Percentiles rank a stretch among this genome's conserved stretches.
Evolutionary conservation across 257 asterid species (phyloP).

Genomic region (Solanum ossicruentum): DNA sequence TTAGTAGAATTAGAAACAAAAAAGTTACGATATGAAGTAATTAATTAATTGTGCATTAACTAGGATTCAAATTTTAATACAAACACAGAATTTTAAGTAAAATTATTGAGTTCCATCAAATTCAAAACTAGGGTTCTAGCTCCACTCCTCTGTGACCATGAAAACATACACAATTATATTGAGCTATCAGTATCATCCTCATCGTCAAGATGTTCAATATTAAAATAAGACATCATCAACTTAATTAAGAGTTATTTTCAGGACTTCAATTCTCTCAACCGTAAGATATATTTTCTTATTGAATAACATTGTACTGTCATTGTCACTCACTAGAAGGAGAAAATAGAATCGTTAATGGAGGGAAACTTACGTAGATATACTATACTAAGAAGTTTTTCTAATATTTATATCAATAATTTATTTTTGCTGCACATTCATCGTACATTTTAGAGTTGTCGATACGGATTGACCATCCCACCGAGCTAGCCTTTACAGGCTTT

Average conservation of each 20-base stretch:
- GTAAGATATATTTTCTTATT: too few relatives aligned
- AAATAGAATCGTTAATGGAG: neutral
- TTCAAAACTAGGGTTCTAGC: neutral
- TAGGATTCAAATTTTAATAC: neutral
- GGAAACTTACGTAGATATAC: too few relatives aligned
- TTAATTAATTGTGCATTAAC: neutral
- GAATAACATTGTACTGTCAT: too few relatives aligned
- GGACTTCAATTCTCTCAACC: too few relatives aligned
- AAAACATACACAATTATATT: neutral
- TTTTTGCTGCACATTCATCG: too few relatives aligned
- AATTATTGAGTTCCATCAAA: neutral
- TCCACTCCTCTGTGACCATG: neutral
- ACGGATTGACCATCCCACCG: too few relatives aligned
- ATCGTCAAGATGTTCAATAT: neutral
- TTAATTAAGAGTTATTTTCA: too few relatives aligned
- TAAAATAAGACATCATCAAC: neutral
- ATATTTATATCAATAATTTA: too few relatives aligned
- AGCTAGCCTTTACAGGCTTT: too few relatives aligned
- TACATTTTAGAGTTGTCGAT: too few relatives aligned
- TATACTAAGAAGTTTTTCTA: too few relatives aligned
- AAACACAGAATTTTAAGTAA: neutral
- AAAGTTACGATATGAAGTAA: neutral
- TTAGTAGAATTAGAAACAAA: too few relatives aligned
- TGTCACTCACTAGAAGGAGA: neutral
- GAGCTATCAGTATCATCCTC: neutral